These are phyloP conservation scores for Penicillium bovifimosum DNA, from an alignment of 495 filamentous ascomycete species.

Conservation along the genomic window DNA sequence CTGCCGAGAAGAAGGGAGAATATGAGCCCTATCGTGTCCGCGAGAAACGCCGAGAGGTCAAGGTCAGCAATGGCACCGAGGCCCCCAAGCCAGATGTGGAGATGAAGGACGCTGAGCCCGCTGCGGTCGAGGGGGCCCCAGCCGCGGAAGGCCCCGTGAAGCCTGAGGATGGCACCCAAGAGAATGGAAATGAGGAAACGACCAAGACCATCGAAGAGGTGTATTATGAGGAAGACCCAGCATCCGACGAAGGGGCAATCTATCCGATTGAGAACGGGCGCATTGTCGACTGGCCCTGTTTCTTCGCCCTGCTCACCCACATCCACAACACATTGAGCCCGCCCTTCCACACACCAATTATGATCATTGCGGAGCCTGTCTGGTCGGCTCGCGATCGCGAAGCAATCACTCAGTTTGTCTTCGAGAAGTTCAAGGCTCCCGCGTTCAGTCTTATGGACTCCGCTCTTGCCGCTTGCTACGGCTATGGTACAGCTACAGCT, in stretches of 20 bases:
- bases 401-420: constrained; percentile 80
- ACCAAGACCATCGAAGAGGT: constrained; percentile 40
- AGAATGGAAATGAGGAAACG: constrained; percentile 13
- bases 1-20: constrained; percentile 67
- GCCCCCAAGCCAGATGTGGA: constrained; percentile 45
- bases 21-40: constrained; percentile 81
- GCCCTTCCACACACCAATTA: constrained; percentile 87
- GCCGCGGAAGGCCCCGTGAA: constrained; percentile 9
- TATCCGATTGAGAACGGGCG: constrained; percentile 81
- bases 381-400: constrained; percentile 85
- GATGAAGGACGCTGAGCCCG: constrained; percentile 31
- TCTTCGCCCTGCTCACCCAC: constrained; percentile 84
- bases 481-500: constrained; percentile 67
- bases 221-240: constrained; percentile 79
- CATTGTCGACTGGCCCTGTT: constrained; percentile 82
- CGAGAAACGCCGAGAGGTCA: constrained; percentile 55
- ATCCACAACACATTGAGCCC: constrained; percentile 82
- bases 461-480: constrained; percentile 76
- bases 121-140: constrained; percentile 11
- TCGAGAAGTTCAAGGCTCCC: constrained; percentile 93
- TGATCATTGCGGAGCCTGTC: constrained; percentile 77
- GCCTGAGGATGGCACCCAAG: constrained; percentile 17
- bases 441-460: constrained; percentile 83
- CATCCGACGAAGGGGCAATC: constrained; percentile 82
- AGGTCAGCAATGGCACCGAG: constrained; percentile 31